Base-by-base conservation (phyloP, 129 eudicot species). In the Lactuca saligna region DNA sequence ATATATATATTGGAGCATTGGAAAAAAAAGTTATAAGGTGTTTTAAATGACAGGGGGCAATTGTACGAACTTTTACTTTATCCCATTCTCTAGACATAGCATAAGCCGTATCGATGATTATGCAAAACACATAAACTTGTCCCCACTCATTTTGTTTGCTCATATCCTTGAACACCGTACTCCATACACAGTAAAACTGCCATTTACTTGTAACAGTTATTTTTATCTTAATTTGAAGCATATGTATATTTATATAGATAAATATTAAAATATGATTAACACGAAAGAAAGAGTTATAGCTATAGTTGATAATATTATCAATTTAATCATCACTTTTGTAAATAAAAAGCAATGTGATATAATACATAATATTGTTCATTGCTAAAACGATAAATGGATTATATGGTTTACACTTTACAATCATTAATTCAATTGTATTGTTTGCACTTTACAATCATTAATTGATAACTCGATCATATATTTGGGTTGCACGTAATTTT, bases 11-110 rank as follows among this genome's bases (percentile, higher is more conserved):
- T 42, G 0, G 2, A 2, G 1, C 49, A 42, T 42, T 42, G 49
- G 49, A 46, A 46, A 44, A 44, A 46, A 11, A 46, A 12, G 12
- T 11, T 6, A 11, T 46, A 12, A 46, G 3, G 51, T 46, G 51
- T 46, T 46, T 46, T 46, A 38, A 63, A 41, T 13, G 61, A 51
- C 29, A 53, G 67, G 76, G 63, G 74, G 58, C 56, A 67, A 70
- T 65, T 50, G 84, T 75, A 80, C 84, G 31, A 59, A 42, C 15
- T 65, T 65, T 68, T 14, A 77, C 85, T 73, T 78, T 77, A 73
- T 73, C 75, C 83, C 81, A 78, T 74, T 64, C 82, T 56, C 46
- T 61, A 55, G 69, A 70, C 65, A 77, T 74, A 54, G 71, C 78
- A 74, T 46, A 81, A 57, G 63, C 32, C 61, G 63, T 59, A 63